Evolutionary conservation across 2,329 filamentous ascomycete species (phyloP).

Genomic region (Fusarium bulbicola): DNA sequence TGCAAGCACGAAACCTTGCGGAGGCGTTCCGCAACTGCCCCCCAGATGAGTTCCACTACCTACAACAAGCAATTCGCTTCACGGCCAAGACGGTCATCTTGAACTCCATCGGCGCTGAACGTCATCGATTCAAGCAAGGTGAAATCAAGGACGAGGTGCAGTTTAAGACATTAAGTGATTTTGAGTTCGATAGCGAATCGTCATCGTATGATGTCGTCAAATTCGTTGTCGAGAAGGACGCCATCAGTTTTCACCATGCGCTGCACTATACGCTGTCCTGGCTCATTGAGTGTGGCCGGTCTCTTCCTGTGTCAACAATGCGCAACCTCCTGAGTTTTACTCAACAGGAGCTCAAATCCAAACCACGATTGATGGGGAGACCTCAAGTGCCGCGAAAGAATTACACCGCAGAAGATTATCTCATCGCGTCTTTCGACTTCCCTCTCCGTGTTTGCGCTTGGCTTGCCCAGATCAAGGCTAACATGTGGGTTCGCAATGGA

Average conservation of each 20-base stretch:
- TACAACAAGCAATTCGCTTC: conserved; percentile 77
- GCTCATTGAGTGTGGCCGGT: conserved; percentile 89
- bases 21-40: conserved; percentile 81
- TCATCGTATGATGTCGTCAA: conserved; percentile 76
- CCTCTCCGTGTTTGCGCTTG: conserved; percentile 93
- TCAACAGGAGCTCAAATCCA: conserved; percentile 72
- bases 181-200: conserved; percentile 76
- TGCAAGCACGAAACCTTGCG: conserved; percentile 86
- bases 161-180: conserved; percentile 81
- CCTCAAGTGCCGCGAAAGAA: conserved; percentile 66
- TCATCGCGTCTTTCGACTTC: conserved; percentile 91
- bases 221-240: conserved; percentile 87
- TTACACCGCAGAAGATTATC: conserved; percentile 76
- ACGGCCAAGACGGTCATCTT: conserved; percentile 86
- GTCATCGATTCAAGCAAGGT: conserved; percentile 81
- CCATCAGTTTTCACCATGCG: conserved; percentile 97
- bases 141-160: conserved; percentile 88
- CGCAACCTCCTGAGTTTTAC: conserved; percentile 76
- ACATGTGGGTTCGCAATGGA: conserved; percentile 98
- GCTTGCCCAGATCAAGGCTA: conserved; percentile 97
- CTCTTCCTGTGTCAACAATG: conserved; percentile 74
- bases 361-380: conserved; percentile 69
- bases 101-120: conserved; percentile 89
- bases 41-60: conserved; percentile 69
- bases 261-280: conserved; percentile 96